These are phyloP conservation scores for Thuja plicata DNA, from an alignment of 83 land plant genomes.

Conservation along the genomic window DNA sequence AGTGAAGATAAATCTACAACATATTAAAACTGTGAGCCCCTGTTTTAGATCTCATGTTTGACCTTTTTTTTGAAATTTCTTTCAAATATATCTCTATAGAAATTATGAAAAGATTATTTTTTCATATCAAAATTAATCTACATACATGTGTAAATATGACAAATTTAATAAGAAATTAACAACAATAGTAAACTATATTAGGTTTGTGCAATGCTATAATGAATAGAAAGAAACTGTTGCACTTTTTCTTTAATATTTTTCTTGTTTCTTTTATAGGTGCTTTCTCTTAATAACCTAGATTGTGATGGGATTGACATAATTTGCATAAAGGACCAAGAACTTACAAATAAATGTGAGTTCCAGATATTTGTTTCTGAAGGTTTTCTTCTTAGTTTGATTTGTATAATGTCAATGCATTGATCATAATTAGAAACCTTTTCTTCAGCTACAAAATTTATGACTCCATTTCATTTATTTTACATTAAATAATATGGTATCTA, in stretches of 20 bases:
- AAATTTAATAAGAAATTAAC: too few relatives aligned
- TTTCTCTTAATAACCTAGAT: conserved; percentile 59
- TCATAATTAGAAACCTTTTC: neutral
- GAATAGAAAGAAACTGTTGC: neutral
- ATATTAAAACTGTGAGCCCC: conserved; percentile 63
- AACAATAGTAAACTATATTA: too few relatives aligned
- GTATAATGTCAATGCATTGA: neutral
- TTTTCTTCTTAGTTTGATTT: neutral
- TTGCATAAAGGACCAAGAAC: conserved; percentile 69
- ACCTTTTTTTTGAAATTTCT: too few relatives aligned
- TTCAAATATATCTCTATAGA: neutral
- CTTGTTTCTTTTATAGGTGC: conserved; percentile 41
- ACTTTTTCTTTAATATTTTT: neutral
- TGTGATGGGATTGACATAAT: conserved; percentile 64
- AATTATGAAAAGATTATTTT: too few relatives aligned
- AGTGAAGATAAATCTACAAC: conserved; percentile 66
- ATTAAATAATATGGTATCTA: too few relatives aligned
- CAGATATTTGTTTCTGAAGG: neutral
- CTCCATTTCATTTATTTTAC: neutral
- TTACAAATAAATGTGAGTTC: conserved; percentile 70
- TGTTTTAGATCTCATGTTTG: neutral
- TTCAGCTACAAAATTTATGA: too few relatives aligned
- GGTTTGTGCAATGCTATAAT: too few relatives aligned
- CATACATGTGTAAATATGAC: too few relatives aligned
- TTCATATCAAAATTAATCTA: too few relatives aligned